These are phyloP conservation scores for Neofusicoccum laricinum DNA, from an alignment of 2,329 filamentous ascomycete genomes.

Conservation along the genomic window DNA sequence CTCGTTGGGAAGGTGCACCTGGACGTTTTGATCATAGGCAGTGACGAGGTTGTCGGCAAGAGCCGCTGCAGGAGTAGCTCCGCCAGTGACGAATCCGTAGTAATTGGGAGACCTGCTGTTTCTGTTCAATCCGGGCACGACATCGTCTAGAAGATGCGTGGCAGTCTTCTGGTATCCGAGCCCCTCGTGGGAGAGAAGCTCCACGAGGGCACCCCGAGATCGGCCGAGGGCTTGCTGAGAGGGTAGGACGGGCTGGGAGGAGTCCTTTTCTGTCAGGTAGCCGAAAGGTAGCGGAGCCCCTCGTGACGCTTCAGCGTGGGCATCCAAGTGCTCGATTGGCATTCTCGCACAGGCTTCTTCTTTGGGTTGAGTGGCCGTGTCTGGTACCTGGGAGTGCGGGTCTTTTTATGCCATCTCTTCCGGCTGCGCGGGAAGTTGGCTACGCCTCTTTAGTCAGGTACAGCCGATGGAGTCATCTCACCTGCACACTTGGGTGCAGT, in stretches of 20 bases:
- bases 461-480: not conserved
- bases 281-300: not conserved
- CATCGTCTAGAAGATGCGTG: slow-evolving; percentile 44
- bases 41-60: slow-evolving; percentile 83
- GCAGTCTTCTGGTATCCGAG: slow-evolving; percentile 43
- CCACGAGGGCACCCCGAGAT: slow-evolving; percentile 35
- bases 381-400: not conserved
- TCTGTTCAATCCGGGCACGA: slow-evolving; percentile 61
- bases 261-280: slow-evolving; percentile 7
- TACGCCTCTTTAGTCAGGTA: not conserved
- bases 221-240: slow-evolving; percentile 25
- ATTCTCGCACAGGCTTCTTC: not conserved
- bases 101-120: slow-evolving; percentile 59
- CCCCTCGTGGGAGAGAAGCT: slow-evolving; percentile 38
- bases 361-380: not conserved
- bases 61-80: slow-evolving; percentile 72
- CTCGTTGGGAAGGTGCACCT: slow-evolving; percentile 76
- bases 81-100: slow-evolving; percentile 88
- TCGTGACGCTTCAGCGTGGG: too few species aligned
- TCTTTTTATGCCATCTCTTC: not conserved
- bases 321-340: not conserved
- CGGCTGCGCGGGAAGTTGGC: not conserved
- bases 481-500: not conserved
- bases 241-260: slow-evolving; percentile 34
- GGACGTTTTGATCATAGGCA: slow-evolving; percentile 77